phyloP scores from a whole-genome alignment of 2,329 filamentous ascomycete species.

The Apiospora saccharicola region DNA sequence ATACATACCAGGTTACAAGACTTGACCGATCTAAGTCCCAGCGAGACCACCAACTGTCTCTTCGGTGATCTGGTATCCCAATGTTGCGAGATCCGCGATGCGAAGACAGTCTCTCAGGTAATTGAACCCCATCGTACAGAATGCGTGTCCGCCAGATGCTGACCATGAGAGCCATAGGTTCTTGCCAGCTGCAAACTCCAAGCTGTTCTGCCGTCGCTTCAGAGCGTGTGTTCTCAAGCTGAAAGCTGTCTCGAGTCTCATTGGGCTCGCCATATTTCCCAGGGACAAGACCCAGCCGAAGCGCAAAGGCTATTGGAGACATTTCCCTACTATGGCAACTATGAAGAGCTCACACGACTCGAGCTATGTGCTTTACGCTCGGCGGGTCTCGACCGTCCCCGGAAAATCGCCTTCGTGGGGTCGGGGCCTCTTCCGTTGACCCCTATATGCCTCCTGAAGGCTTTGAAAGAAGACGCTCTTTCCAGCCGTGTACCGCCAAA shows the following conservation, averaged over 20 bases:
- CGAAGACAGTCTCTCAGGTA: slow-evolving; percentile 4
- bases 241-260: slow-evolving; percentile 54
- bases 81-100: slow-evolving; percentile 20
- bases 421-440: slow-evolving; percentile 59
- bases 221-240: slow-evolving; percentile 50
- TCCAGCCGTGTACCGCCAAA: slow-evolving; percentile 22
- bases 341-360: slow-evolving; percentile 54
- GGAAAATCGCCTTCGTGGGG: slow-evolving; percentile 55
- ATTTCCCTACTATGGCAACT: slow-evolving; percentile 60
- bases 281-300: slow-evolving; percentile 26
- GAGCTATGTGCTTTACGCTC: slow-evolving; percentile 52
- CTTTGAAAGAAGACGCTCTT: slow-evolving; percentile 37
- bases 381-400: slow-evolving; percentile 40
- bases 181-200: slow-evolving; percentile 42
- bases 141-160: not conserved
- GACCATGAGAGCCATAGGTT: slow-evolving; percentile 37
- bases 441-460: slow-evolving; percentile 50
- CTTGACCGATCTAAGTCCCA: not conserved
- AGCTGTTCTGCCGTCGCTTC: slow-evolving; percentile 46
- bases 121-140: too few relatives aligned
- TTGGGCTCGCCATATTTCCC: slow-evolving; percentile 50
- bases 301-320: slow-evolving; percentile 38
- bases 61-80: slow-evolving; percentile 2
- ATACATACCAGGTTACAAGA: not conserved
- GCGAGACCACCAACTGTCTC: slow-evolving; percentile 15